Base-by-base conservation (phyloP, 352 stramenopile species). In the Phytophthora sansomeana region DNA sequence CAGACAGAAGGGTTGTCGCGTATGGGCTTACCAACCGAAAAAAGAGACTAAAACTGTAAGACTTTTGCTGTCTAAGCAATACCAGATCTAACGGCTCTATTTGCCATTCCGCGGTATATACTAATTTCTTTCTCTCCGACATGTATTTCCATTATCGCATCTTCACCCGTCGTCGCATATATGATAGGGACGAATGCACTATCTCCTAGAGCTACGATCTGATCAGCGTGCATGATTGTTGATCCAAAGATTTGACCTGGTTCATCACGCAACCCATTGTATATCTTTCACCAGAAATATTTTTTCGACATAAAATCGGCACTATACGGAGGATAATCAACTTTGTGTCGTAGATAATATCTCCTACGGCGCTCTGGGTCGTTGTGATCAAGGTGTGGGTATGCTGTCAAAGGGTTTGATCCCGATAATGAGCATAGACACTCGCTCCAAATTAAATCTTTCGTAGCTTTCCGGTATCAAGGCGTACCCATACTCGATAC, bases 61-160 rank as follows among this genome's bases (percentile, higher is more conserved):
- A n/a, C 35, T 42, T 42, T 42, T 16, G 35, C 35, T 17, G 16
- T 42, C 35, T 52, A 52, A 39, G 28, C 28, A 33, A 52, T 52
- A 39, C 50, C 46, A 55, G 16, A 49, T 71, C 35, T 55, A 73
- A 60, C 60, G 3, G 60, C 24, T n/a, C 43, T 67, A 17, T 52
- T 66, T 10, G 43, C 68, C 8, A 33, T 58, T 33, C 26, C 52
- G 14, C n/a, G 53, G 4, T 49, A 35, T 11, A 46, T 60, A 33
- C 14, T 41, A 24, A 70, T 67, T 47, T 60, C n/a, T 66, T 77
- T 62, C 67, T 75, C 52, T 42, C 48, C 24, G 46, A 66, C 50
- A 72, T 78, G 70, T 46, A 52, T 52, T 6, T 52, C 29, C 46
- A 52, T 52, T 9, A 52, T 52, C 16, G 46, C 46, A 39, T 52